Evolutionary conservation across 345 rosid genomes (phyloP), one percentile per base, ranked within the genome.

Genomic region (Boechera stricta): DNA sequence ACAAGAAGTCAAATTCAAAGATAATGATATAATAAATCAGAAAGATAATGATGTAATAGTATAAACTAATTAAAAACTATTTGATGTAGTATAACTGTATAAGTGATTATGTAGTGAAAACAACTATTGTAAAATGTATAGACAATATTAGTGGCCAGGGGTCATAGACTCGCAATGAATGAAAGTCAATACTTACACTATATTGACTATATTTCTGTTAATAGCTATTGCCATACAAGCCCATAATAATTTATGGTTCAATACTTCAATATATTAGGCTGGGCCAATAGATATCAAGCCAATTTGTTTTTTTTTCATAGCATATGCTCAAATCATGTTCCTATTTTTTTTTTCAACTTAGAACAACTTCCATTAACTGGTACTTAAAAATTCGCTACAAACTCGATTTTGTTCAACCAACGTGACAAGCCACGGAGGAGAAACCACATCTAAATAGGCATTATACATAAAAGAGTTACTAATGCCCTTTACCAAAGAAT

Each of bases 221-320:
- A 9, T 15, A 36, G 51, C 38, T 16, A 36, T 72, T n/a, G 6
- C 66, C 32, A 62, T 24, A 62, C 3, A 53, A 53, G 47, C 64
- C 77, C 38, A 54, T 42, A 21, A 29, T 28, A 21, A 5, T 7
- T 13, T 41, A 41, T 13, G 36, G 67, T 3, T 12, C 7, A 21
- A 7, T 16, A 9, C 16, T 54, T 39, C 3, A 3, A 26, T 42
- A 11, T 16, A 41, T 49, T 72, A 51, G 59, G 39, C 59, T 10
- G 5, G 61, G 41, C 51, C 69, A 16, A 26, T 51, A 16, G 6
- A 58, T 61, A 28, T 11, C 9, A n/a, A n/a, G 5, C 54, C 33
- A 18, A 10, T 59, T 71, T 18, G 21, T 11, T 42, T 12, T 29
- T 24, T 59, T 45, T 28, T 28, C 3, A 28, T 5, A 13, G 45